A percentile compares a stretch with the other conserved stretches of the same genome.
phyloP scores from a whole-genome alignment of 352 stramenopile genomes.

The Phytophthora syringae region DNA sequence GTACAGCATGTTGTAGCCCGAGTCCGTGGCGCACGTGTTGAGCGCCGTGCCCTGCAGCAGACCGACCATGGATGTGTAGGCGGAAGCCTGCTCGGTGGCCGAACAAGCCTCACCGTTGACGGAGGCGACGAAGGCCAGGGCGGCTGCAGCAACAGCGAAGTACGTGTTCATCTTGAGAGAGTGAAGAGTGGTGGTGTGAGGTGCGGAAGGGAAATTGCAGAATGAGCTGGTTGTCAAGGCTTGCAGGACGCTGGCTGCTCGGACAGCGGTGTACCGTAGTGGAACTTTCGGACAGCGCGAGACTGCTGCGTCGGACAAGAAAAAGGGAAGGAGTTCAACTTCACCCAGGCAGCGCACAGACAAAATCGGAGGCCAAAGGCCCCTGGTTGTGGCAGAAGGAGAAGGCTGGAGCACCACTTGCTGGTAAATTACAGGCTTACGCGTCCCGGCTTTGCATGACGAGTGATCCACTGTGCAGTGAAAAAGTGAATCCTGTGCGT shows the following conservation, averaged over 20 bases:
- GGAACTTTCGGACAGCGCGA: slow-evolving; percentile 20
- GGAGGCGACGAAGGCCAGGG: slow-evolving; percentile 34
- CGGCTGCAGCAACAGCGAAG: slow-evolving; percentile 32
- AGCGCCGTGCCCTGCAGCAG: slow-evolving; percentile 27
- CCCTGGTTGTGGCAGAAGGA: not conserved
- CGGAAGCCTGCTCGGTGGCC: slow-evolving; percentile 10
- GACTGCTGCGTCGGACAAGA: slow-evolving; percentile 14
- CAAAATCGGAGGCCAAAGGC: not conserved
- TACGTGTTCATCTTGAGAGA: slow-evolving; percentile 41
- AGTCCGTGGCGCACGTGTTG: slow-evolving; percentile 21
- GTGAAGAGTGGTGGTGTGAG: slow-evolving; percentile 9
- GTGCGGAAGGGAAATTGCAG: slow-evolving; percentile 34
- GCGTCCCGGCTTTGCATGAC: slow-evolving; percentile 1
- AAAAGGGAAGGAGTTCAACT: slow-evolving; percentile 6
- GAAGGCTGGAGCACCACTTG: not conserved
- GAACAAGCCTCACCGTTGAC: slow-evolving; percentile 38
- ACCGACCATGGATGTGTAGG: slow-evolving; percentile 34
- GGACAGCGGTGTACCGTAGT: slow-evolving; percentile 7
- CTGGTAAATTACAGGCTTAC: not conserved
- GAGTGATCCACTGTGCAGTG: slow-evolving; percentile 2
- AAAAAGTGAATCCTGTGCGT: slow-evolving; percentile 20
- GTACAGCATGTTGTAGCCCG: slow-evolving; percentile 49
- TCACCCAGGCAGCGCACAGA: not conserved
- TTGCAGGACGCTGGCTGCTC: not conserved
- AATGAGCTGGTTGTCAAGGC: slow-evolving; percentile 23